Percentiles rank a stretch among this genome's conserved stretches.
Conservation (phyloP, 306 rosid species). For the Prinsepia uniflora region DNA sequence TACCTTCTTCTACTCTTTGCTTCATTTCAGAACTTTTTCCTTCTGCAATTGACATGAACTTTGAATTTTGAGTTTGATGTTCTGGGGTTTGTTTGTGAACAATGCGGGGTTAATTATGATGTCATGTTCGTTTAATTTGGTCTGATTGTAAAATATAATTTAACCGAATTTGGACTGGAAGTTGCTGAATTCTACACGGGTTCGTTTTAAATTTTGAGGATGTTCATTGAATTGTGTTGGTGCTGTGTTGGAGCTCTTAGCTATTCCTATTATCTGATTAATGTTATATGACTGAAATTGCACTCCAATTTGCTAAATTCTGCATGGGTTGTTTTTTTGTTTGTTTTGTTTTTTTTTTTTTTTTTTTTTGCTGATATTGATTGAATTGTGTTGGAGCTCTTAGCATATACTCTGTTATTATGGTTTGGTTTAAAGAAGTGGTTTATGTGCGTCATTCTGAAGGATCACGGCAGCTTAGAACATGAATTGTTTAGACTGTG, state of each 20-base stretch:
- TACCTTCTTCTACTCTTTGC: not conserved
- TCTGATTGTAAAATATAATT: not conserved
- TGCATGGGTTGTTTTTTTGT: not conserved
- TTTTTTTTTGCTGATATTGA: not conserved
- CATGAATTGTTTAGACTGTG: not conserved
- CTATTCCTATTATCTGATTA: not conserved
- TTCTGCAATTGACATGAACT: not conserved
- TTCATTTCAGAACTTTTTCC: not conserved
- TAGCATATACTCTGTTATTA: not conserved
- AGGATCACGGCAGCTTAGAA: not conserved
- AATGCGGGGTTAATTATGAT: not conserved
- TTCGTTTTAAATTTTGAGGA: not conserved
- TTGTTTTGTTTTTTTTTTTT: too few relatives aligned
- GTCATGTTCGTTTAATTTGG: not conserved
- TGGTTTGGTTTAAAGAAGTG: not conserved
- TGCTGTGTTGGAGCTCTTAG: not conserved
- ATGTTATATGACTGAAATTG: not conserved
- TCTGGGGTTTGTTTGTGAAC: not conserved
- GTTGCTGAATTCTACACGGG: constrained; percentile 7
- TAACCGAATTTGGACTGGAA: not conserved
- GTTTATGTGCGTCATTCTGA: not conserved
- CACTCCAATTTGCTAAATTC: not conserved
- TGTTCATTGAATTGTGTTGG: not conserved
- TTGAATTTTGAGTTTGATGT: not conserved
- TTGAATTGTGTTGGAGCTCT: constrained; percentile 3